phyloP scores from a whole-genome alignment of 768 basidiomycete genomes.

The Podaxis sp. region DNA sequence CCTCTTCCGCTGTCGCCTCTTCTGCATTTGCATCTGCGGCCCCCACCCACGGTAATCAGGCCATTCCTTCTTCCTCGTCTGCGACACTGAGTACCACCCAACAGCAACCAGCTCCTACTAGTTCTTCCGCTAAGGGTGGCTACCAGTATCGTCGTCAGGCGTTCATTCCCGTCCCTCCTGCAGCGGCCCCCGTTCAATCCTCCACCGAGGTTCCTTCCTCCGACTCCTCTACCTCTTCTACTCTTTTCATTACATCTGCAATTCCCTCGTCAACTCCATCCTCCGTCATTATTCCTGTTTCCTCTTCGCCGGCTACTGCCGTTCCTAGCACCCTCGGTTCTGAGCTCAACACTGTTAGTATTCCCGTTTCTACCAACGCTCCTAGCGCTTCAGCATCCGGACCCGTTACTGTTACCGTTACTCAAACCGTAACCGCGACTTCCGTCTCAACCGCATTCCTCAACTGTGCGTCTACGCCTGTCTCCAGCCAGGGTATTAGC shows the following conservation, averaged over 20 bases:
- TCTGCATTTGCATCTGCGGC: constrained; percentile 8
- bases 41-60: background rate
- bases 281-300: constrained; percentile 12
- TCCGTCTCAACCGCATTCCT: constrained; percentile 14
- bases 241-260: constrained; percentile 14
- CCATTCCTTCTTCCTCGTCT: constrained; percentile 1
- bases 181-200: constrained; percentile 1
- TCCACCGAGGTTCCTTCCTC: constrained; percentile 2
- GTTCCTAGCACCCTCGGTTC: constrained; percentile 17
- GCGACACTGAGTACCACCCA: constrained; percentile 14
- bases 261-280: constrained; percentile 13
- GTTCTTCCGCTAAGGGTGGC: background rate
- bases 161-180: constrained; percentile 17
- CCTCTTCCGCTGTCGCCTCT: constrained; percentile 12
- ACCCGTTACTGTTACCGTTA: constrained; percentile 34
- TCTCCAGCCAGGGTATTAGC: background rate
- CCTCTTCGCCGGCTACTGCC: constrained; percentile 15
- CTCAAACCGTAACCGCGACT: constrained; percentile 16
- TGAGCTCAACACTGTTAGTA: background rate
- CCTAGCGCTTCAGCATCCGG: constrained; percentile 22
- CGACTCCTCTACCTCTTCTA: background rate
- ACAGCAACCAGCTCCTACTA: constrained; percentile 11
- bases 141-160: constrained; percentile 19
- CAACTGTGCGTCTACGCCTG: background rate
- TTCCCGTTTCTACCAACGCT: background rate